Evolutionary conservation across 208 protist species (phyloP).

Genomic region (Acanthamoeba castellanii): DNA sequence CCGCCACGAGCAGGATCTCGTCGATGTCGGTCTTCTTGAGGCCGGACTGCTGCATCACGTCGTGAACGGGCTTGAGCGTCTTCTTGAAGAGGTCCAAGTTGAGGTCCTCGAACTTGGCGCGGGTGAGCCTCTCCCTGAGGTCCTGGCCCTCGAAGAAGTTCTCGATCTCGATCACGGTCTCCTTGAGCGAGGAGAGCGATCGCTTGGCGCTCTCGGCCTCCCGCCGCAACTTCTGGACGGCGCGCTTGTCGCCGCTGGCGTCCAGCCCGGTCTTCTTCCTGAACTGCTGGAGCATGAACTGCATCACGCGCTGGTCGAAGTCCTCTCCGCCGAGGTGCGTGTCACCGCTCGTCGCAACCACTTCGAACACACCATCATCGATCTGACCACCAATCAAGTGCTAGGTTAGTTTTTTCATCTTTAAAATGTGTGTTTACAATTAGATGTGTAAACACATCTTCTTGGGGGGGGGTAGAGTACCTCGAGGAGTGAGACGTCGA

Average conservation of each 20-base stretch:
- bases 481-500: slow-evolving; percentile 98
- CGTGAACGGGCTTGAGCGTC: slow-evolving; percentile 95
- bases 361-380: slow-evolving; percentile 97
- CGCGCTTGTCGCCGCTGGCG: slow-evolving; percentile 82
- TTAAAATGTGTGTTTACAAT: too few species aligned
- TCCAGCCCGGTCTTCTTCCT: slow-evolving; percentile 95
- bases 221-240: slow-evolving; percentile 91
- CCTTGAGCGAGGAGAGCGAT: slow-evolving; percentile 90
- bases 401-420: too few species aligned
- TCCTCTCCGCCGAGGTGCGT: slow-evolving; percentile 98
- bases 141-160: slow-evolving; percentile 94
- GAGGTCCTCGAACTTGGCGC: slow-evolving; percentile 96
- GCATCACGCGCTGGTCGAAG: slow-evolving; percentile 96
- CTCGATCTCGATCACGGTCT: slow-evolving; percentile 94
- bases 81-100: slow-evolving; percentile 97
- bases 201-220: slow-evolving; percentile 96
- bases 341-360: slow-evolving; percentile 95
- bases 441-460: too few species aligned
- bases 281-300: slow-evolving; percentile 95
- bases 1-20: slow-evolving; percentile 95
- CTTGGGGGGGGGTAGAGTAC: slow-evolving; percentile 96
- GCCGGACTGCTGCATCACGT: slow-evolving; percentile 94
- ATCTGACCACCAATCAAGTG: slow-evolving; percentile 86
- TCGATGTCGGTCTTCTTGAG: slow-evolving; percentile 90
- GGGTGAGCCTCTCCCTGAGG: slow-evolving; percentile 88